Evolutionary conservation across 768 basidiomycete species (phyloP).

Genomic region (Kwoniella heveanensis): DNA sequence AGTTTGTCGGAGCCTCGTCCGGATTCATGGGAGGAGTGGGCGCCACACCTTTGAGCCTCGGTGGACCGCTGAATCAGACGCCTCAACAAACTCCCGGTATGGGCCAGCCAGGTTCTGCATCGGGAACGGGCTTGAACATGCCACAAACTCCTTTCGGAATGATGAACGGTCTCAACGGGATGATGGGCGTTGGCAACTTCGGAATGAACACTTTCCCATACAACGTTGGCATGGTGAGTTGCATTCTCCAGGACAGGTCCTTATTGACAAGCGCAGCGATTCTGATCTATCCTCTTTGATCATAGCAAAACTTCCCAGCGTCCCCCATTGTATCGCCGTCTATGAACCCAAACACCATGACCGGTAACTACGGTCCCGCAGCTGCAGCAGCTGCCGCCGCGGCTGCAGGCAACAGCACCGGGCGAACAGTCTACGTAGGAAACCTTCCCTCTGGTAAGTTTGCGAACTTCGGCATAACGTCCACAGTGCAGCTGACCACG

Average conservation of each 20-base stretch:
- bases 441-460: slow-evolving; percentile 73
- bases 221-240: slow-evolving; percentile 33
- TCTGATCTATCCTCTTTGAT: neutral
- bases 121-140: slow-evolving; percentile 21
- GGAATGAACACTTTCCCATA: slow-evolving; percentile 37
- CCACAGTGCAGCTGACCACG: slow-evolving; percentile 4
- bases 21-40: slow-evolving; percentile 12
- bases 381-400: slow-evolving; percentile 78
- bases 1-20: slow-evolving; percentile 9
- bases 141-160: slow-evolving; percentile 20
- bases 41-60: slow-evolving; percentile 23
- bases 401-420: slow-evolving; percentile 61
- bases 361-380: slow-evolving; percentile 71
- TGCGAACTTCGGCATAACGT: neutral
- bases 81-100: slow-evolving; percentile 25
- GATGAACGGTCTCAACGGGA: slow-evolving; percentile 33
- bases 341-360: slow-evolving; percentile 60
- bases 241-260: slow-evolving; percentile 3
- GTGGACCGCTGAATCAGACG: slow-evolving; percentile 24
- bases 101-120: slow-evolving; percentile 23
- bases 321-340: slow-evolving; percentile 40
- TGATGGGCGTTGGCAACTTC: slow-evolving; percentile 38
- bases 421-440: slow-evolving; percentile 94
- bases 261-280: no score
- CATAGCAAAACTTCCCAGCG: slow-evolving; percentile 19